Evolutionary conservation across 148 eudicot species (phyloP).

Genomic region (Rhododendron ovatum): DNA sequence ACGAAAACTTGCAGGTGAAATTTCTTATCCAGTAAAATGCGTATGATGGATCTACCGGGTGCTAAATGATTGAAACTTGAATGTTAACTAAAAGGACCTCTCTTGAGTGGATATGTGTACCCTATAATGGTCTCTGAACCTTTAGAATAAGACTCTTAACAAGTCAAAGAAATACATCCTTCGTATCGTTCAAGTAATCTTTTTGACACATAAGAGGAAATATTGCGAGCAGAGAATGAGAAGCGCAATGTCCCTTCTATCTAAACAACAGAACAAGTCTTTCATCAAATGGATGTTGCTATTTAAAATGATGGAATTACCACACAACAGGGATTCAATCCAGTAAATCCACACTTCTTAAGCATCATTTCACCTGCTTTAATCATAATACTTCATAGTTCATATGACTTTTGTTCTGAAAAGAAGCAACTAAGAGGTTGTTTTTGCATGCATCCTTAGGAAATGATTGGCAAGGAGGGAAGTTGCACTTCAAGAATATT

Average conservation of each 20-base stretch:
- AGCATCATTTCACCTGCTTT: not conserved
- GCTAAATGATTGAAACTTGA: not conserved
- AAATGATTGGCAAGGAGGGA: not conserved
- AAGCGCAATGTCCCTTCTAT: not conserved
- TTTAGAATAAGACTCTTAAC: not conserved
- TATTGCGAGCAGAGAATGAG: not conserved
- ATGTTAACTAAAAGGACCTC: not conserved
- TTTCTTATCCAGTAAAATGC: not conserved
- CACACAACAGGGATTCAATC: not conserved
- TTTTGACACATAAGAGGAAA: not conserved
- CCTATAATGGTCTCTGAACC: not conserved
- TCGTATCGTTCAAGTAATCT: not conserved
- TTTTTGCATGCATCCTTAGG: not conserved
- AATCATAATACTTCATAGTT: not conserved
- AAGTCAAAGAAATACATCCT: not conserved
- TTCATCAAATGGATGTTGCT: not conserved
- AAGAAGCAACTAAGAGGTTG: not conserved
- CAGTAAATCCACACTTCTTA: not conserved
- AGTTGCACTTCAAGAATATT: not conserved
- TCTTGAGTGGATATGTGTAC: not conserved
- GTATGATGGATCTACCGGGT: not conserved
- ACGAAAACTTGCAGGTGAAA: not conserved
- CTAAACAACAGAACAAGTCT: not conserved
- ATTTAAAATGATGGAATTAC: not conserved
- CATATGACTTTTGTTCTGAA: not conserved